Conservation (phyloP, 1,139 yeast genomes). For the Sugiyamaella castrensis region DNA sequence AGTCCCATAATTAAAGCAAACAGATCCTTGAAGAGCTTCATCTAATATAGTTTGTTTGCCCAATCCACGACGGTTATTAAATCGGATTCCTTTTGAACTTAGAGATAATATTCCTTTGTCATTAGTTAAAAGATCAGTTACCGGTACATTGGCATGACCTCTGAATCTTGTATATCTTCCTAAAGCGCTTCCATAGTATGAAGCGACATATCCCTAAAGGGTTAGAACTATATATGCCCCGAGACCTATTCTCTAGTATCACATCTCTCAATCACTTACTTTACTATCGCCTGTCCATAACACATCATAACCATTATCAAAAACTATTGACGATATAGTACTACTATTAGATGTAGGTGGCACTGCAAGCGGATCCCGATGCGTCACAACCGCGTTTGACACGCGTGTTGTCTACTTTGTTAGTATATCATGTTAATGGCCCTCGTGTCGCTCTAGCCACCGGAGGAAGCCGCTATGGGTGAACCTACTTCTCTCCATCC, state of each 20-base stretch:
- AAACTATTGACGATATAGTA: slow-evolving; percentile 43
- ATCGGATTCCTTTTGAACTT: slow-evolving; percentile 32
- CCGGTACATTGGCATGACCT: slow-evolving; percentile 31
- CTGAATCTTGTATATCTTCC: slow-evolving; percentile 44
- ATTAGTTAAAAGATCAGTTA: slow-evolving; percentile 35
- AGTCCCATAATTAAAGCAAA: slow-evolving; percentile 33
- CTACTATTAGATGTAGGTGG: slow-evolving; percentile 21
- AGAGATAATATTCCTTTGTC: slow-evolving; percentile 38
- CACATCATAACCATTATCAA: slow-evolving; percentile 70
- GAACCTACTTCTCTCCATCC: slow-evolving; percentile 47
- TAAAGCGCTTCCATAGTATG: slow-evolving; percentile 44
- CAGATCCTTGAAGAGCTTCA: slow-evolving; percentile 31
- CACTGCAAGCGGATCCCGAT: slow-evolving; percentile 26
- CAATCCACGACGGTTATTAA: slow-evolving; percentile 39
- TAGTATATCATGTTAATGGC: neutral
- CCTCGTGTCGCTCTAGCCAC: neutral
- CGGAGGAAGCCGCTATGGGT: neutral
- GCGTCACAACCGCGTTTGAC: slow-evolving; percentile 28
- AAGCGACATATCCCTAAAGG: slow-evolving; percentile 45
- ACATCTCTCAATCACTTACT: slow-evolving; percentile 33
- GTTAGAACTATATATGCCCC: slow-evolving; percentile 32
- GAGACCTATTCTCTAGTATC: slow-evolving; percentile 34
- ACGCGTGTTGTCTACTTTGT: slow-evolving; percentile 22
- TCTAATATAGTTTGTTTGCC: slow-evolving; percentile 30
- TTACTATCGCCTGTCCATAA: slow-evolving; percentile 80